Evolutionary conservation across 129 eudicot species (phyloP).

Genomic region (Flaveria bidentis): DNA sequence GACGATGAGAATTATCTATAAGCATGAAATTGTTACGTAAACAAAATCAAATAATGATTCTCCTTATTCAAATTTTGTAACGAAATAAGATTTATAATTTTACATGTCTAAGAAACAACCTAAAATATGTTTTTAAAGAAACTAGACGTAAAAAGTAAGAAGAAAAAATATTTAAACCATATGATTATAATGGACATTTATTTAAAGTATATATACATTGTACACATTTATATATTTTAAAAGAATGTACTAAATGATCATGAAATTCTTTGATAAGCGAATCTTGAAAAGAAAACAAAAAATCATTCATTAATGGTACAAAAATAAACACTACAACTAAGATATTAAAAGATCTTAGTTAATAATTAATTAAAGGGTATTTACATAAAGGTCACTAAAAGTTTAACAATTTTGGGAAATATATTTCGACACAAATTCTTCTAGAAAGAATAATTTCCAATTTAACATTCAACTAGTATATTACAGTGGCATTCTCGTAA

Average conservation of each 20-base stretch:
- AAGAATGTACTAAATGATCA: background rate
- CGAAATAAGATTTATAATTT: too few relatives aligned
- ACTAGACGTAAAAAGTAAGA: background rate
- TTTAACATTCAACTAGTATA: constrained; percentile 8
- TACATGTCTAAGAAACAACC: too few relatives aligned
- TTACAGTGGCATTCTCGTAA: constrained; percentile 29
- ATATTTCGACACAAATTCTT: constrained; percentile 17
- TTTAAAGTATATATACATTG: background rate
- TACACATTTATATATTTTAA: background rate
- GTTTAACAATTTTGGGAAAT: constrained; percentile 6
- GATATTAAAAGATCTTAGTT: constrained; percentile 17
- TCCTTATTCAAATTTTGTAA: too few relatives aligned
- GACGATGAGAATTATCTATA: too few relatives aligned
- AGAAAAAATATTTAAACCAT: too few relatives aligned
- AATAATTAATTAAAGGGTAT: background rate
- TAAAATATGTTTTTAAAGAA: background rate
- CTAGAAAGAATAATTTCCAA: constrained; percentile 17
- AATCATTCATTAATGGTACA: constrained; percentile 33
- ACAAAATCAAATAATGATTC: too few relatives aligned
- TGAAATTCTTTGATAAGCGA: background rate
- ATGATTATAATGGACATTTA: background rate
- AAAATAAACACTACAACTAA: constrained; percentile 11
- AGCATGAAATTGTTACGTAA: too few relatives aligned
- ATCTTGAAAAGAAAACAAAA: constrained; percentile 3
- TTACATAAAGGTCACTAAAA: background rate